Evolutionary conservation across 2,329 filamentous ascomycete species (phyloP).

Genomic region (Fusarium pseudograminearum): DNA sequence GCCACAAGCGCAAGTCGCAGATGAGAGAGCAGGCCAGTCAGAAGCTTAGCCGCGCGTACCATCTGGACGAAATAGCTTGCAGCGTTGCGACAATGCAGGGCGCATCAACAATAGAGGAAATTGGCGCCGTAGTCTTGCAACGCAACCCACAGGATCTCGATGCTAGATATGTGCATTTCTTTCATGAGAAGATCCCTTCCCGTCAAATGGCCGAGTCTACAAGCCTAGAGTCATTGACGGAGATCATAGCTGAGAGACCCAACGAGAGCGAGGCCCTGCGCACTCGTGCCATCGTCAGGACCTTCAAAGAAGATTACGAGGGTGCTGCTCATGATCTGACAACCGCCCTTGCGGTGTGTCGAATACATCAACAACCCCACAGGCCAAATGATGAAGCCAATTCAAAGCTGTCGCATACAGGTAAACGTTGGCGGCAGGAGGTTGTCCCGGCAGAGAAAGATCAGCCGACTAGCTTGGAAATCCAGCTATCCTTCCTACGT

Average conservation of each 20-base stretch:
- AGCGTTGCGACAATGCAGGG: constrained; percentile 88
- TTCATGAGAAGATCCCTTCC: constrained; percentile 89
- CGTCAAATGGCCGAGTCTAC: constrained; percentile 79
- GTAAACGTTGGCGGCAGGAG: constrained; percentile 50
- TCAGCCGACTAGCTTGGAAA: constrained; percentile 80
- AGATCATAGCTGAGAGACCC: constrained; percentile 74
- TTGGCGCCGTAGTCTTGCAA: constrained; percentile 78
- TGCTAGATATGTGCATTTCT: constrained; percentile 91
- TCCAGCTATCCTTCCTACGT: constrained; percentile 81
- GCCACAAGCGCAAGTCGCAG: constrained; percentile 79
- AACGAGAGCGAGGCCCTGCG: constrained; percentile 75
- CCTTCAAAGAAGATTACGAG: constrained; percentile 80
- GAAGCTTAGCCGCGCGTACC: constrained; percentile 81
- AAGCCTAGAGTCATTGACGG: constrained; percentile 72
- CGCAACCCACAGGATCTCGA: constrained; percentile 75
- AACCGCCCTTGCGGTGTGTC: constrained; percentile 68
- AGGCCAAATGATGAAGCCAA: constrained; percentile 64
- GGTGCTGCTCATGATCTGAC: constrained; percentile 79
- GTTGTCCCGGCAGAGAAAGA: constrained; percentile 55
- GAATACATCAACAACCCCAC: constrained; percentile 66
- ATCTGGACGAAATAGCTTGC: constrained; percentile 83
- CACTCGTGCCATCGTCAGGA: constrained; percentile 78
- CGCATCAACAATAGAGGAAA: constrained; percentile 80
- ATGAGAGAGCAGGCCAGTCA: constrained; percentile 85
- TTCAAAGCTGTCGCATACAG: constrained; percentile 50